These are phyloP conservation scores for Phycomyces blakesleeanus DNA, from an alignment of 192 early-diverging fungal genomes.

Conservation along the genomic window DNA sequence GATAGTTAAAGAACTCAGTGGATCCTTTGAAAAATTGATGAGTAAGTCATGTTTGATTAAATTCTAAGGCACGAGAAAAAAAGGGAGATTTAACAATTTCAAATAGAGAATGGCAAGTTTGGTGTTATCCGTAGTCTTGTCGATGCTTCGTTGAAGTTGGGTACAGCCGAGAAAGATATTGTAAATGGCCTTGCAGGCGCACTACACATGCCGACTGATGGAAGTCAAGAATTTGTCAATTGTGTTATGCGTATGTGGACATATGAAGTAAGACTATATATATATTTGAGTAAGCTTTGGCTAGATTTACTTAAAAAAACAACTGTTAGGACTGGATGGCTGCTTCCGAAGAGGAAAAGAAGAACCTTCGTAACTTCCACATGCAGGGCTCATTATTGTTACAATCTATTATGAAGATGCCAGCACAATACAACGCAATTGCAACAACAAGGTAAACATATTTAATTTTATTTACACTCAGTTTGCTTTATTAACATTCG, in stretches of 20 bases:
- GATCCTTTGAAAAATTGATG: conserved; percentile 57
- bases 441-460: conserved; percentile 44
- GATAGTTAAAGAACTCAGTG: conserved; percentile 60
- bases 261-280: conserved; percentile 34
- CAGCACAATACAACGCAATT: conserved; percentile 53
- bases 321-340: conserved; percentile 24
- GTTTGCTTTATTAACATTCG: no score
- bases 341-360: conserved; percentile 35
- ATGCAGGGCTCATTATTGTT: conserved; percentile 67
- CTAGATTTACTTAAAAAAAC: neutral
- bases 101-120: conserved; percentile 45
- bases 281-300: no score
- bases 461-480: neutral
- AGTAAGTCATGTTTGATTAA: conserved; percentile 35
- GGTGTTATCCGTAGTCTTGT: conserved; percentile 71
- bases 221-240: conserved; percentile 47
- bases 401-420: conserved; percentile 60
- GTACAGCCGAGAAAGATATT: conserved; percentile 55
- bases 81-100: neutral
- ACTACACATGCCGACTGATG: conserved; percentile 47
- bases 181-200: conserved; percentile 52
- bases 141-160: conserved; percentile 58
- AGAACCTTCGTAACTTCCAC: conserved; percentile 47
- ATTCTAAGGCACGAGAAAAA: neutral
- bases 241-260: conserved; percentile 60